Evolutionary conservation across 176 grass and related monocot species (phyloP), one percentile per base, ranked within the genome.

Genomic region (Canna indica): DNA sequence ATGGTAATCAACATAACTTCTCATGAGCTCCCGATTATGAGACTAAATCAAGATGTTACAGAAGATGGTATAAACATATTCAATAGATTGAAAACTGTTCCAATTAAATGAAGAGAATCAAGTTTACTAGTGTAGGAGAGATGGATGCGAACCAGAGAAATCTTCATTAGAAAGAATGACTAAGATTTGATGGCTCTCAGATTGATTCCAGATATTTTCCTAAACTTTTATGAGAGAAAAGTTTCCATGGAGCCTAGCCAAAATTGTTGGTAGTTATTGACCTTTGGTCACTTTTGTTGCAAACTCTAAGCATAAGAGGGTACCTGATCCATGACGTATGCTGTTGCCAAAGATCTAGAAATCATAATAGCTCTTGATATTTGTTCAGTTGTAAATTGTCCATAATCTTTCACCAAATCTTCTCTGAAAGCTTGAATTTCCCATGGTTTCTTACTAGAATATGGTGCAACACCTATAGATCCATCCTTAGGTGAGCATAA

Each of bases 261-360:
- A 66, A 38, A 66, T 66, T 66, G 18, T 66, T 39, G 20, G 20
- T n/a, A 38, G 6, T 36, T 12, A 41, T 39, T 36, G 2, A 12
- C 3, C 7, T 63, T 31, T 5, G 18, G 28, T 17, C 26, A 52
- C 27, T 35, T 17, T 76, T 15, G 20, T 52, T 22, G 4, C 15
- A 67, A 50, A 50, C 10, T 36, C 63, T 38, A 54, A 29, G n/a
- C 7, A 77, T 26, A 45, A 29, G 28, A 76, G 41, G 25, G 14
- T 81, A 92, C 89, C 82, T 92, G 90, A 78, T 93, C 90, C 85
- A 93, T 93, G 68, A 93, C 85, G 83, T 88, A 88, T 70, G 90
- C 90, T 75, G 80, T 85, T 31, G 90, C 90, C 53, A 93, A 78
- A 62, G 83, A 85, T 79, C 71, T 74, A 79, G 85, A 88, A 81